These are phyloP conservation scores for Candida coleopterorum DNA, from an alignment of 805 yeast genomes.

Conservation along the genomic window DNA sequence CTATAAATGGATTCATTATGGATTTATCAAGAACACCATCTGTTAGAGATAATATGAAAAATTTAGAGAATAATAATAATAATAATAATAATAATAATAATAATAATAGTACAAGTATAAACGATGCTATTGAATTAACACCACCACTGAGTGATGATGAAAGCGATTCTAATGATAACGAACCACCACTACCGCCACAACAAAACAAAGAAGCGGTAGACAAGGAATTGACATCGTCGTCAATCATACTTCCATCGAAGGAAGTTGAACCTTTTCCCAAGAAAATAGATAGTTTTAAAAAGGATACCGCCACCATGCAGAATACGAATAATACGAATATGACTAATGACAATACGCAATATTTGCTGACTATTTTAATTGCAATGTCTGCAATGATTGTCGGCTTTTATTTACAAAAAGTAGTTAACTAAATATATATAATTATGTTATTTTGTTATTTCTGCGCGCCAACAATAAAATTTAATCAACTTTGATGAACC, in stretches of 20 bases:
- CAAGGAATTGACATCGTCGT: slow-evolving; percentile 1
- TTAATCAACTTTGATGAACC: neutral
- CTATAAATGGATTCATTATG: slow-evolving; percentile 10
- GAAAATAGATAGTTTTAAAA: slow-evolving; percentile 7
- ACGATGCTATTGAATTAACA: slow-evolving; percentile 7
- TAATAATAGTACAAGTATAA: neutral
- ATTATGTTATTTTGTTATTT: neutral
- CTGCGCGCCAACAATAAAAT: no score
- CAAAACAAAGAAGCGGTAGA: neutral
- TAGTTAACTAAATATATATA: slow-evolving; percentile 1
- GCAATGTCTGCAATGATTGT: slow-evolving; percentile 8
- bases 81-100: no score
- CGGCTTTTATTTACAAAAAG: slow-evolving; percentile 8
- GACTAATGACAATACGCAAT: slow-evolving; percentile 1
- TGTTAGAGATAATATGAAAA: slow-evolving; percentile 7
- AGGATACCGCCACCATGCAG: no score
- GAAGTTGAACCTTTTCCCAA: slow-evolving; percentile 10
- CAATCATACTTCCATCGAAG: slow-evolving; percentile 2
- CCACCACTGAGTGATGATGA: slow-evolving; percentile 10
- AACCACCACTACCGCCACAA: neutral
- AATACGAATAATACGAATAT: neutral
- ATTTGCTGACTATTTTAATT: slow-evolving; percentile 4
- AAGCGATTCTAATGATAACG: neutral
- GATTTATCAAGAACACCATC: slow-evolving; percentile 11
- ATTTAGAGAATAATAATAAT: neutral